Percentiles rank a stretch among this genome's conserved stretches.
phyloP scores from a whole-genome alignment of 1,284 basidiomycete species.

The Malassezia sympodialis region DNA sequence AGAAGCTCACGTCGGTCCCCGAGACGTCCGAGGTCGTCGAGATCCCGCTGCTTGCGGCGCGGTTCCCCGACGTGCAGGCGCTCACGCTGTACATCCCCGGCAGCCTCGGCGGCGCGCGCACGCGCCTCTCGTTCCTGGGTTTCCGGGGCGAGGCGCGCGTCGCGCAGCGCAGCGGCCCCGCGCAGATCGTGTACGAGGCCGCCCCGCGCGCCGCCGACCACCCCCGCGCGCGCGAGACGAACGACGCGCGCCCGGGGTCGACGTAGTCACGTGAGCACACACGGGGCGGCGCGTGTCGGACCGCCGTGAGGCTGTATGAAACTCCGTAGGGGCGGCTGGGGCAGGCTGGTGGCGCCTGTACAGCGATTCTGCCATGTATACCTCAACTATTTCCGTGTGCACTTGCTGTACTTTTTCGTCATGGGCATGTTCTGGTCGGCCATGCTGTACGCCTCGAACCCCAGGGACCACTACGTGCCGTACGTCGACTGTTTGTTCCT shows the following conservation, averaged over 20 bases:
- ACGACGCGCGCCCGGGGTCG: background rate
- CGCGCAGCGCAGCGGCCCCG: conserved; percentile 19
- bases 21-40: conserved; percentile 28
- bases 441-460: conserved; percentile 54
- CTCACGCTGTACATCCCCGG: conserved; percentile 36
- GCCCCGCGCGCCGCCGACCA: conserved; percentile 42
- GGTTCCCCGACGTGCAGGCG: conserved; percentile 33
- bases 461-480: conserved; percentile 32
- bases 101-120: conserved; percentile 21
- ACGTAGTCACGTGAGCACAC: background rate
- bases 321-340: background rate
- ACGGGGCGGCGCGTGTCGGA: background rate
- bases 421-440: conserved; percentile 63
- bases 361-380: conserved; percentile 6
- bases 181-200: conserved; percentile 41
- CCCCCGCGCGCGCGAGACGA: conserved; percentile 15
- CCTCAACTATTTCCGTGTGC: conserved; percentile 45
- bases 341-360: background rate
- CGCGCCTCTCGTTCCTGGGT: conserved; percentile 33
- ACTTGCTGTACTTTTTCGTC: conserved; percentile 60
- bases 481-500: conserved; percentile 68
- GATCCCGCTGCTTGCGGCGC: conserved; percentile 36
- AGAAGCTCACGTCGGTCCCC: conserved; percentile 32
- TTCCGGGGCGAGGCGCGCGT: conserved; percentile 30
- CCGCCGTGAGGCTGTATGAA: background rate